Base-by-base conservation (phyloP, 1,284 basidiomycete species). In the Tylopilus sp. region DNA sequence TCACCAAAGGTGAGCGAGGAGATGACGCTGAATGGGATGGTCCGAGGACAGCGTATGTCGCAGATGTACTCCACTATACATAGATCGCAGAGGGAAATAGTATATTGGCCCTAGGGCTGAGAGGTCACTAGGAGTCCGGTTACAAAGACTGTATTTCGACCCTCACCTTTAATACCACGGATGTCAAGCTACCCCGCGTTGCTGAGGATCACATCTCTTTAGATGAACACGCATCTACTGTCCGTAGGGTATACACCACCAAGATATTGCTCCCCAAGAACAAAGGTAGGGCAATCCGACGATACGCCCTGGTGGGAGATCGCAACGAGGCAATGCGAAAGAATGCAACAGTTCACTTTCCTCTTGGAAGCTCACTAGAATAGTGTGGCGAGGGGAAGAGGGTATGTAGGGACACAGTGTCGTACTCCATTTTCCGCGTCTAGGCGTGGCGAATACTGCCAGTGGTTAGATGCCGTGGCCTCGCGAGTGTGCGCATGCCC, bases 51-150 rank as follows among this genome's bases (percentile, higher is more conserved):
- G 25, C 16, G 26, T 40, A 51, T 16, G 48, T 30, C 23, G 40
- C 45, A 23, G 51, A 53, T 19, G 30, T 41, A 38, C 30, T 55
- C 63, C 63, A 65, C 40, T 65, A 38, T 13, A 46, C 40, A 35
- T 49, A 31, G 12, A 55, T 52, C 29, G 9, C 28, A 1, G 61
- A 66, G 23, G 59, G 49, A 52, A 69, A 55, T n/a, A n/a, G n/a
- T n/a, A n/a, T n/a, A n/a, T n/a, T 35, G 38, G 4, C 65, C 63
- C 38, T 66, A 59, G n/a, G 69, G 46, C 65, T 68, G 19, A 31
- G n/a, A 34, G 29, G 23, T 37, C 7, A 21, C 59, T 9, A 55
- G 36, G 36, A 44, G 37, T 33, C 4, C 4, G 31, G 18, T 23
- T 15, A 16, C 12, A 41, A 7, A 41, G n/a, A 34, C 26, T 36